Base-by-base conservation (phyloP, 371 early-diverging fungal species). In the Saksenaea oblongispora region DNA sequence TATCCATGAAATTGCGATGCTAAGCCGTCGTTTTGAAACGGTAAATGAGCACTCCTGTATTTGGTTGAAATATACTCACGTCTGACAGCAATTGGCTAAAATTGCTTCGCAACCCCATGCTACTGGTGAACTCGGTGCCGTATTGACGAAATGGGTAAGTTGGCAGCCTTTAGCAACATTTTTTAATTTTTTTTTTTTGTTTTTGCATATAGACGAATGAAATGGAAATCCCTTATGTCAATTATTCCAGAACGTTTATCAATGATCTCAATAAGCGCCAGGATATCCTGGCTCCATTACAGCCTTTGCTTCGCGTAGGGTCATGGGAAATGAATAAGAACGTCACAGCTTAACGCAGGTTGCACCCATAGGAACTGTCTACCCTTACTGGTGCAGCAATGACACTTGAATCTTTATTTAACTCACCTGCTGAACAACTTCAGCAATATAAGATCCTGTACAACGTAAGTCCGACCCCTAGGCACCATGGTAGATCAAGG, bases 151-250 rank as follows among this genome's bases (percentile, higher is more conserved):
- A 56, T 84, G 84, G 84, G 83, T 80, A 80, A 70, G 22, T 28
- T 10, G n/a, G 11, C 35, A 53, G 27, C 14, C 2, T 37, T n/a
- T n/a, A n/a, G n/a, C n/a, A 44, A 37, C 26, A 24, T 34, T 56
- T 59, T 17, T 28, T 59, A 22, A n/a, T 34, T 37, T 47, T 31
- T 24, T 34, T 24, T 18, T 34, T 58, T 18, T n/a, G n/a, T n/a
- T n/a, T 60, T 24, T 27, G 28, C 28, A 15, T 54, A 35, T 63
- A 83, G 80, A 65, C 81, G 5, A 63, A 82, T 62, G 83, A 82
- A 61, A 72, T 84, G 69, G 83, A 82, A 65, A 69, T 63, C 3
- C 78, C 84, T n/a, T 84, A 84, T 62, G 71, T 79, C 5, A 77
- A 77, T 28, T 84, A 73, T 72, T 70, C 63, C 54, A 66, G 74